Evolutionary conservation across 108 stramenopile genomes (phyloP).

Genomic region (Skeletonema grethae): DNA sequence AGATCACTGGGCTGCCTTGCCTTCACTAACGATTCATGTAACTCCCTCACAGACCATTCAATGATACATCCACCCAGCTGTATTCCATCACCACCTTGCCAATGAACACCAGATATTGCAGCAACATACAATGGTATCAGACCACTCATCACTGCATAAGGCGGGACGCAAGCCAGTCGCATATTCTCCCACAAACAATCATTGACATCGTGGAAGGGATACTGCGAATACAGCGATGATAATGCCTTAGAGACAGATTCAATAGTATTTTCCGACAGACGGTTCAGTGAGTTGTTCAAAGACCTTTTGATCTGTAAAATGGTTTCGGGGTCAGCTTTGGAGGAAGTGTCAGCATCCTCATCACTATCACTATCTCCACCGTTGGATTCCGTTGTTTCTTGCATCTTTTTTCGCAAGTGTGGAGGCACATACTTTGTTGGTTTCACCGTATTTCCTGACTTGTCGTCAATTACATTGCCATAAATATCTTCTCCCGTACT

Average conservation of each 20-base stretch:
- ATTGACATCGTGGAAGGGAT: slow-evolving; percentile 67
- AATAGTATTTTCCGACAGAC: slow-evolving; percentile 88
- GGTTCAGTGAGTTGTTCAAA: slow-evolving; percentile 89
- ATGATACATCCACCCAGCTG: slow-evolving; percentile 75
- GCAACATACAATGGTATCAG: slow-evolving; percentile 85
- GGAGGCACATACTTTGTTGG: slow-evolving; percentile 84
- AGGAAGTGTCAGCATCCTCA: neutral
- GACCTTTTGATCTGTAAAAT: slow-evolving; percentile 62
- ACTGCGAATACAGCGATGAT: slow-evolving; percentile 53
- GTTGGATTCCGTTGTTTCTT: slow-evolving; percentile 22
- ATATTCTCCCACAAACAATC: slow-evolving; percentile 77
- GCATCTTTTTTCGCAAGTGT: slow-evolving; percentile 63
- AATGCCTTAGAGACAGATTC: slow-evolving; percentile 84
- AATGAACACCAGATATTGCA: slow-evolving; percentile 74
- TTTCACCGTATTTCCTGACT: slow-evolving; percentile 7
- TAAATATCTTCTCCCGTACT: slow-evolving; percentile 93
- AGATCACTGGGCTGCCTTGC: slow-evolving; percentile 11
- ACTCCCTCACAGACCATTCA: slow-evolving; percentile 58
- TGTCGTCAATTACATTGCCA: slow-evolving; percentile 71
- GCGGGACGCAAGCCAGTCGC: slow-evolving; percentile 61
- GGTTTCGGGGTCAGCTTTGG: slow-evolving; percentile 34
- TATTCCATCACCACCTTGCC: slow-evolving; percentile 78
- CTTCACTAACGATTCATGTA: slow-evolving; percentile 38
- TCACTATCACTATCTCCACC: slow-evolving; percentile 1
- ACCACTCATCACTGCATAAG: slow-evolving; percentile 73